Evolutionary conservation across 305 asterid species (phyloP), one percentile per base, ranked within the genome.

Genomic region (Nicotiana rustica): DNA sequence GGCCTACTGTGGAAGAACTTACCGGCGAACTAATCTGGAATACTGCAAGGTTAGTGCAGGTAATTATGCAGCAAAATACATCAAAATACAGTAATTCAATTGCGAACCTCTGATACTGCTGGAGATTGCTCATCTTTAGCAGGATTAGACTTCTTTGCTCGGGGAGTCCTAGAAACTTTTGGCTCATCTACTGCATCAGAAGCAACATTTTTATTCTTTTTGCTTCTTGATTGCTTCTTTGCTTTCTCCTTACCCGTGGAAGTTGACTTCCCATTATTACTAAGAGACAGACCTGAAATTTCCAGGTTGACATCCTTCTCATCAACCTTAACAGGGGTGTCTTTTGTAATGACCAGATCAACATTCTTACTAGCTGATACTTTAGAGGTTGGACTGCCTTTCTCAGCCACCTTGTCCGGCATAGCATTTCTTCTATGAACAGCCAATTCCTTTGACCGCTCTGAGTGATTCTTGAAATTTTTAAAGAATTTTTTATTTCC

Each of bases 181-280:
- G 85, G 88, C 78, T 31, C 25, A 76, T 82, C 91, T n/a, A 77
- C 86, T 81, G 86, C 82, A 33, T 83, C 90, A 84, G 87, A 62
- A 89, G 91, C 60, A 77, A 84, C 86, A 84, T 61, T 82, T 65
- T 76, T 82, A 78, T 85, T 82, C 84, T 81, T 87, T 81, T 88
- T 88, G 87, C 90, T 90, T 85, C 89, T 85, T 4, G 95, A 73
- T 85, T 84, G 85, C 81, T 67, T 90, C 85, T 91, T 91, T 60
- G 29, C 81, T 85, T 91, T 89, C 75, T 82, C 89, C 85, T 86
- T 87, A 61, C 82, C 84, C 66, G 80, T 87, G 21, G 91, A 55
- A 64, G 86, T 85, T 85, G 86, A 81, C 52, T 66, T 79, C 29
- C 73, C 84, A 75, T 55, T 52, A 57, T 71, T 82, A 14, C 82